Evolutionary conservation across 2,329 filamentous ascomycete genomes (phyloP).

Genomic region (Aspergillus glaucus): DNA sequence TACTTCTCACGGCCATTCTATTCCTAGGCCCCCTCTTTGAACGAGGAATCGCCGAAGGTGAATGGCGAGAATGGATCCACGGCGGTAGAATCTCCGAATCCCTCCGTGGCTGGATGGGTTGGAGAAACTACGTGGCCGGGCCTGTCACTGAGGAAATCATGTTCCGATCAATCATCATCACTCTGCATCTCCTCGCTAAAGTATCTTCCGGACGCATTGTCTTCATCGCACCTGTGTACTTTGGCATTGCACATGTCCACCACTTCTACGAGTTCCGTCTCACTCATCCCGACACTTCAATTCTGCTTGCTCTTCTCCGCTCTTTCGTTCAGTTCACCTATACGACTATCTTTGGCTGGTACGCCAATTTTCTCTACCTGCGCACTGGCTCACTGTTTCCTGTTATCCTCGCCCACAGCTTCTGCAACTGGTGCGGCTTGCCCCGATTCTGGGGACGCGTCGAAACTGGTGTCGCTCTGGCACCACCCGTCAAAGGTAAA

Average conservation of each 20-base stretch:
- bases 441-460: slow-evolving; percentile 80
- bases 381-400: slow-evolving; percentile 75
- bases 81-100: slow-evolving; percentile 52
- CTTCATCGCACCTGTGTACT: slow-evolving; percentile 79
- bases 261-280: slow-evolving; percentile 93
- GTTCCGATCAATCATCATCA: slow-evolving; percentile 81
- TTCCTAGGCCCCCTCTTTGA: slow-evolving; percentile 85
- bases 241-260: slow-evolving; percentile 88
- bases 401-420: slow-evolving; percentile 70
- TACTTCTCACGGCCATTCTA: slow-evolving; percentile 69
- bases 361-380: slow-evolving; percentile 81
- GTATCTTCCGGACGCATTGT: slow-evolving; percentile 55
- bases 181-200: slow-evolving; percentile 69
- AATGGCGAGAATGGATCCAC: slow-evolving; percentile 60
- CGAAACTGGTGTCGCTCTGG: slow-evolving; percentile 43
- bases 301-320: slow-evolving; percentile 58
- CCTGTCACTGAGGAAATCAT: slow-evolving; percentile 89
- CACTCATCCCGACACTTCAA: slow-evolving; percentile 64
- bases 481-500: slow-evolving; percentile 33
- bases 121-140: slow-evolving; percentile 80
- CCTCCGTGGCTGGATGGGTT: slow-evolving; percentile 69
- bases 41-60: slow-evolving; percentile 63
- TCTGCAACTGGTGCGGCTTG: slow-evolving; percentile 89
- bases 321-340: slow-evolving; percentile 81
- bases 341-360: slow-evolving; percentile 89